Evolutionary conservation across 2,329 filamentous ascomycete genomes (phyloP), one percentile per base, ranked within the genome.

Genomic region (Aspergillus fumigatiaffinis): DNA sequence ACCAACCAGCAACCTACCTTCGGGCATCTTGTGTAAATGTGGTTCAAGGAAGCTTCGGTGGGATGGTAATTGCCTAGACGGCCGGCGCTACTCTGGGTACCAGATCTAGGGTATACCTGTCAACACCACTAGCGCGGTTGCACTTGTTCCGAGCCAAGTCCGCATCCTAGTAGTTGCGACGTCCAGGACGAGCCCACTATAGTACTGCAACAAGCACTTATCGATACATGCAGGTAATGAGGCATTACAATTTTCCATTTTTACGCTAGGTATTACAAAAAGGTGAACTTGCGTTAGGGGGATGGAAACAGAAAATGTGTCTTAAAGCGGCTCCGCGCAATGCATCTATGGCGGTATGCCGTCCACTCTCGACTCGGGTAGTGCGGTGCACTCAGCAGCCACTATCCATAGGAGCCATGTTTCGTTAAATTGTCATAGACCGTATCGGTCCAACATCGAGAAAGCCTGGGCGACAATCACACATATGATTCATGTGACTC

Each of bases 121-220:
- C 71, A 73, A 71, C 69, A 73, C 61, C 63, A 63, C 68, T 72
- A 71, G 70, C 65, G 70, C 60, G 63, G 60, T 52, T 62, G 57
- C 56, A 57, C 59, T 56, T 54, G 52, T 63, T 50, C 62, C 58
- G 57, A 55, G 23, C 21, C 44, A 47, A 50, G 51, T 50, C 60
- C 57, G 58, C 54, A 60, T 41, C 57, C 56, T 17, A 38, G 14
- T 38, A 38, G 32, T 17, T 38, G 17, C 32, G 14, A 38, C 32
- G 14, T 32, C 29, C 29, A 38, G 32, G 14, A 6, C 14, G 32
- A 38, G 32, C 56, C 59, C 52, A 55, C 57, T 63, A 55, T 58
- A 32, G 51, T 55, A 59, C 49, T 35, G 55, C 47, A 44, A 44
- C 42, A 46, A 12, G 26, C 50, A 20, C 28, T 17, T 42, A 53